A percentile compares a stretch with the other conserved stretches of the same genome.
phyloP scores from a whole-genome alignment of 2,329 filamentous ascomycete genomes.

The Samsoniella hepiali region DNA sequence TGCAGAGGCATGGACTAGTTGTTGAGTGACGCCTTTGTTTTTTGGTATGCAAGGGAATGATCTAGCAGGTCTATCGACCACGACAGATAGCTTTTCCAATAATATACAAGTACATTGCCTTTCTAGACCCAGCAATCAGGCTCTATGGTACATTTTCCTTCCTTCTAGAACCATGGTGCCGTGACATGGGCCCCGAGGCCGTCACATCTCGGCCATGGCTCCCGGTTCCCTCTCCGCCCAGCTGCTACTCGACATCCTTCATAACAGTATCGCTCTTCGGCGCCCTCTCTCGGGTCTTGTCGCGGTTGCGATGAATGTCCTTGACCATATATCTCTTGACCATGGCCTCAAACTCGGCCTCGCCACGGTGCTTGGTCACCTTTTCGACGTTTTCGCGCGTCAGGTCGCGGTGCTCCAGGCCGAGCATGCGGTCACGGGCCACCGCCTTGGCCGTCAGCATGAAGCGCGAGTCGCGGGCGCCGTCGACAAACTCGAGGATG shows the following conservation, averaged over 20 bases:
- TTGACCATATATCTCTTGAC: constrained; percentile 14
- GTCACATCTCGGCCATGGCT: neutral
- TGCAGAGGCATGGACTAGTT: too few relatives aligned
- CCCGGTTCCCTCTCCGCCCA: too few relatives aligned
- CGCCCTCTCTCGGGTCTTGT: neutral
- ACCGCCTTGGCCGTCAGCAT: constrained; percentile 87
- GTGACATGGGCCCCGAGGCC: neutral
- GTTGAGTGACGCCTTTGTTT: neutral
- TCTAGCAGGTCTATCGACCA: neutral
- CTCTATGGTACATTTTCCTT: constrained; percentile 8
- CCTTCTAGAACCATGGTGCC: neutral
- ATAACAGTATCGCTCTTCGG: neutral
- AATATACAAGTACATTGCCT: constrained; percentile 15
- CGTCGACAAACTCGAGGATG: constrained; percentile 92
- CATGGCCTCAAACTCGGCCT: constrained; percentile 60
- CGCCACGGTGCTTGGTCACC: constrained; percentile 74
- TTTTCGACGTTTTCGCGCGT: constrained; percentile 79
- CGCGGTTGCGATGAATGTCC: constrained; percentile 3
- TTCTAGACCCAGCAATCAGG: neutral
- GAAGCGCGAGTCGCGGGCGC: constrained; percentile 89
- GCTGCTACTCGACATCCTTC: neutral
- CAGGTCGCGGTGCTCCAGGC: constrained; percentile 62
- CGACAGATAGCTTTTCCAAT: neutral
- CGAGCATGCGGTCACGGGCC: constrained; percentile 57
- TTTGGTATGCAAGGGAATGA: neutral